Conservation (phyloP, 2,329 filamentous ascomycete genomes). For the Fusarium scirpi region DNA sequence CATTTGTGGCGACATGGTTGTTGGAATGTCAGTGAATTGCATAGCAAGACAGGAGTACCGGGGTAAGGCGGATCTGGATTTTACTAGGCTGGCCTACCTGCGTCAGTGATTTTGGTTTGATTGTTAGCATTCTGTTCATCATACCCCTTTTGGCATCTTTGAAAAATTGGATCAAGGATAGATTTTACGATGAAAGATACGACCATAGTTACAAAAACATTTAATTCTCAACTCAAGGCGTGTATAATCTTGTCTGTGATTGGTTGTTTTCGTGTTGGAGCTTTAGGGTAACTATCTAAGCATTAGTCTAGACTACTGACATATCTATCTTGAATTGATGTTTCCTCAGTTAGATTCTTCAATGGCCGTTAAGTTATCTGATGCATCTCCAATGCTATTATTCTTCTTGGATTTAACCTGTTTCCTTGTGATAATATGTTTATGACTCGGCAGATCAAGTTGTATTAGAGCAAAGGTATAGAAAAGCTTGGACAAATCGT, state of each 20-base stretch:
- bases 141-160: constrained; percentile 47
- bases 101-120: constrained; percentile 42
- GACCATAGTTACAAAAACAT: constrained; percentile 38
- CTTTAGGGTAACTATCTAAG: constrained; percentile 7
- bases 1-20: constrained; percentile 47
- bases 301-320: too few relatives aligned
- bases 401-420: too few relatives aligned
- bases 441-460: too few relatives aligned
- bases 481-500: too few relatives aligned
- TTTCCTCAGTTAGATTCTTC: not conserved
- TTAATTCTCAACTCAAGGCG: constrained; percentile 29
- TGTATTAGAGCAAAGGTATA: too few relatives aligned
- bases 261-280: not conserved
- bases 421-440: too few relatives aligned
- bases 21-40: constrained; percentile 51
- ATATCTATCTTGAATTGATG: not conserved
- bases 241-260: not conserved
- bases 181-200: constrained; percentile 46
- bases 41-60: constrained; percentile 48
- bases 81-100: constrained; percentile 32
- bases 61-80: constrained; percentile 41
- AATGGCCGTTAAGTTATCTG: too few relatives aligned
- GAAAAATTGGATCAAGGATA: constrained; percentile 46
- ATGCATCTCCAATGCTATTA: too few relatives aligned
- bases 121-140: constrained; percentile 48